Evolutionary conservation across 2,329 filamentous ascomycete species (phyloP).

Genomic region (Aplosporella prunicola): DNA sequence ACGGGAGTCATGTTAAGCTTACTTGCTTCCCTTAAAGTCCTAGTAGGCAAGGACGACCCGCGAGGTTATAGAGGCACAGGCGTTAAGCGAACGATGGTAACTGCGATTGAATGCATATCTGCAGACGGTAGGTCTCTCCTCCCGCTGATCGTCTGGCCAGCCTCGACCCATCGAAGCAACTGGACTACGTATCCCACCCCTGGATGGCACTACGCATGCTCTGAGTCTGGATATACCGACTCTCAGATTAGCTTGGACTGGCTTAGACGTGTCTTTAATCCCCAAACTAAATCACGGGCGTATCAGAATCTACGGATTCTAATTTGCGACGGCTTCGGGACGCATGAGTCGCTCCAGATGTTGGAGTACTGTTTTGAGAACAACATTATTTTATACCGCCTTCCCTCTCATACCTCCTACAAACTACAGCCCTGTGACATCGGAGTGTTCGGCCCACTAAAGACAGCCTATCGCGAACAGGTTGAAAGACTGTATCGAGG

Average conservation of each 20-base stretch:
- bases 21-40: conserved; percentile 16
- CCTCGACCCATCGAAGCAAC: conserved; percentile 15
- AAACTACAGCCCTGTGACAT: conserved; percentile 20
- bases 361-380: conserved; percentile 24
- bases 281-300: conserved; percentile 22
- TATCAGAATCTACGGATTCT: conserved; percentile 24
- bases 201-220: conserved; percentile 14
- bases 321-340: conserved; percentile 27
- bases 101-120: conserved; percentile 16
- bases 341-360: conserved; percentile 27
- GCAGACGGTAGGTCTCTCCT: conserved; percentile 16
- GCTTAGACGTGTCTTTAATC: conserved; percentile 27
- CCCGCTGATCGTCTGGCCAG: conserved; percentile 17
- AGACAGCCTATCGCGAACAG: conserved; percentile 18
- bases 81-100: conserved; percentile 17
- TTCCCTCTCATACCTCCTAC: conserved; percentile 21
- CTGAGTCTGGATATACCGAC: conserved; percentile 18
- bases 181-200: conserved; percentile 15
- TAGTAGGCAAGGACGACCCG: conserved; percentile 16
- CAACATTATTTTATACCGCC: conserved; percentile 25
- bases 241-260: conserved; percentile 28
- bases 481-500: conserved; percentile 17
- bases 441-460: conserved; percentile 16
- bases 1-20: conserved; percentile 16
- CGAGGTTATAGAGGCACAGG: conserved; percentile 15